Evolutionary conservation across 225 moss, liverwort and hornwort species (phyloP), one percentile per base, ranked within the genome.

Genomic region (Anthoceros angustus): DNA sequence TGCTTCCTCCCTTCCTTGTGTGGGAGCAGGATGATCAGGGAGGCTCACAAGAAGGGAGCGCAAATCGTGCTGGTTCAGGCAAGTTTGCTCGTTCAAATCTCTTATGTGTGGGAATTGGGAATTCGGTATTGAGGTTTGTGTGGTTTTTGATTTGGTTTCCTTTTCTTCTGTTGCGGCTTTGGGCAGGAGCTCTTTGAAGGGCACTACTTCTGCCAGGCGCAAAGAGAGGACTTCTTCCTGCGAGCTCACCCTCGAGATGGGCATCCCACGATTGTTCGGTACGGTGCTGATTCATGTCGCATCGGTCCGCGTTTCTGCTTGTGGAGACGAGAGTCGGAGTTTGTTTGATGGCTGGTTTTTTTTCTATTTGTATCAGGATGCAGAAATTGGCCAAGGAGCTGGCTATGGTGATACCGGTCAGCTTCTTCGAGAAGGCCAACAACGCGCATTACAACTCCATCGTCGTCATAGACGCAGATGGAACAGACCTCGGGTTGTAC

Each of bases 161-260:
- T 14, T n/a, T 11, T 6, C 66, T 67, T 3, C 8, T 43, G 39
- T 16, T 7, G 41, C 16, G 11, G 42, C n/a, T 39, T 23, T n/a
- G 9, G 64, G 23, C 72, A 86, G 91, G 95, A 98, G 76, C 74
- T 98, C 8, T 98, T 98, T 71, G 95, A 98, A 75, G 95, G 88
- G 9, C 80, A 82, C 74, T 98, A 98, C 75, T 98, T 98, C 76
- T 98, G 95, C 65, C 95, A 98, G 62, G 95, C 95, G 60, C 95
- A 98, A 66, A 79, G 87, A 48, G 84, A 84, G 71, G 85, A 87
- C 40, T 87, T 82, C 73, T 91, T 98, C 24, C 40, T 65, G 5
- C 73, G 86, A 39, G 78, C 95, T 23, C 80, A 66, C 7, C 82
- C 88, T 32, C 78, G 88, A 61, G 87, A 85, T 38, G 88, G 88